Base-by-base conservation (phyloP, 768 basidiomycete species). In the Termitomyces sp. region DNA sequence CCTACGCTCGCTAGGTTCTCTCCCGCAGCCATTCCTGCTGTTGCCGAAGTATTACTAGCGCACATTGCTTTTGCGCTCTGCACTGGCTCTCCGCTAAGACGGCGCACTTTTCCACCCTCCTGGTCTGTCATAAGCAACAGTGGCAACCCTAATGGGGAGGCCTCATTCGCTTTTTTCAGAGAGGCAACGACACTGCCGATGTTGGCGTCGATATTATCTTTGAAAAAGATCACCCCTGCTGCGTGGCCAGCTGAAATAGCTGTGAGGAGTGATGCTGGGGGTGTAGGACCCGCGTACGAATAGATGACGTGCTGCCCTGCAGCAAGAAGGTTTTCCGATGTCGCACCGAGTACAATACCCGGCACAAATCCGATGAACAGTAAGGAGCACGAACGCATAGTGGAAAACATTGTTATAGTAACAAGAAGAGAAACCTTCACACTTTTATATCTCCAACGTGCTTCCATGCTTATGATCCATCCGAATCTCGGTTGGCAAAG, bases 51-150 rank as follows among this genome's bases (percentile, higher is more conserved):
- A n/a, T 51, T 54, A 40, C 23, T 33, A 7, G 50, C 51, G 40
- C 56, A 57, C 59, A 60, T 60, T 31, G 47, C 44, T 43, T 60
- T 60, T 29, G 59, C 59, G 31, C 56, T 57, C 39, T 52, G 53
- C 9, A 55, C 50, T 13, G 59, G 59, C 29, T 57, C 59, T 29
- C 59, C 59, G 13, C 49, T 47, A 2, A 60, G 56, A 38, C 59
- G 51, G 7, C 59, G 48, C 18, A 60, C 59, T 46, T 52, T 25
- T 6, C 59, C 59, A n/a, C 59, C 59, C 51, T 60, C 59, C 40
- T 60, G 59, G 29, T 60, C 59, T 13, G 59, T 60, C 56, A 60
- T 60, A 27, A 60, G 53, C 56, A 60, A 29, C 10, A 60, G 27
- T 7, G 59, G 59, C 31, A 60, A 31, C 6, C 50, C 44, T 12